Conservation (phyloP, 2,329 filamentous ascomycete genomes). For the Macrophomina phaseolina region DNA sequence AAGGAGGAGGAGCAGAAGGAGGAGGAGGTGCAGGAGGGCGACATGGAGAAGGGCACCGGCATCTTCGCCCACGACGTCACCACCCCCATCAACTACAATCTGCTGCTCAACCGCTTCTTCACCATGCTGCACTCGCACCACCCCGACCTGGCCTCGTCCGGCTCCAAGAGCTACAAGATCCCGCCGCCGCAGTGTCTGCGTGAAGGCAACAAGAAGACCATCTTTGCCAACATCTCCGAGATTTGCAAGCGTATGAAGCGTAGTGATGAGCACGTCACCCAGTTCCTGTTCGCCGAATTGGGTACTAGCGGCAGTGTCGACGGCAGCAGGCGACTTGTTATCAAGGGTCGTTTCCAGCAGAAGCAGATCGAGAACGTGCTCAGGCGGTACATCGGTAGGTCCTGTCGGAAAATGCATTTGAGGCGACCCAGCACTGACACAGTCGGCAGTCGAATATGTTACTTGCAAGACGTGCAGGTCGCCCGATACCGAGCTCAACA, state of each 20-base stretch:
- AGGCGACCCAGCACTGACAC: conserved; percentile 33
- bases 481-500: conserved; percentile 93
- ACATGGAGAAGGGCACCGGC: conserved; percentile 85
- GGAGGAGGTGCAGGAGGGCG: conserved; percentile 66
- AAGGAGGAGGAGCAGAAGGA: conserved; percentile 55
- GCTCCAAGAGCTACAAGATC: conserved; percentile 97
- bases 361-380: conserved; percentile 99
- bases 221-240: conserved; percentile 98
- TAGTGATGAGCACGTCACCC: conserved; percentile 95
- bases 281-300: conserved; percentile 97
- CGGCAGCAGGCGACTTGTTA: conserved; percentile 89
- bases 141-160: conserved; percentile 89
- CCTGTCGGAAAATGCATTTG: background rate
- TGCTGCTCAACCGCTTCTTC: conserved; percentile 92
- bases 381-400: conserved; percentile 89
- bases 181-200: conserved; percentile 97
- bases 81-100: conserved; percentile 79
- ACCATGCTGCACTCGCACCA: conserved; percentile 92
- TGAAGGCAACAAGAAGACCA: conserved; percentile 99
- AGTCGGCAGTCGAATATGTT: conserved; percentile 80
- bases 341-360: conserved; percentile 99
- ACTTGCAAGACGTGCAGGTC: conserved; percentile 98
- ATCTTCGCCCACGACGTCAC: conserved; percentile 86
- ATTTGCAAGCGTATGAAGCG: conserved; percentile 99
- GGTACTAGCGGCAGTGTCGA: conserved; percentile 96